phyloP scores from a whole-genome alignment of 106 monocot genomes.

The Dactylorhiza incarnata region DNA sequence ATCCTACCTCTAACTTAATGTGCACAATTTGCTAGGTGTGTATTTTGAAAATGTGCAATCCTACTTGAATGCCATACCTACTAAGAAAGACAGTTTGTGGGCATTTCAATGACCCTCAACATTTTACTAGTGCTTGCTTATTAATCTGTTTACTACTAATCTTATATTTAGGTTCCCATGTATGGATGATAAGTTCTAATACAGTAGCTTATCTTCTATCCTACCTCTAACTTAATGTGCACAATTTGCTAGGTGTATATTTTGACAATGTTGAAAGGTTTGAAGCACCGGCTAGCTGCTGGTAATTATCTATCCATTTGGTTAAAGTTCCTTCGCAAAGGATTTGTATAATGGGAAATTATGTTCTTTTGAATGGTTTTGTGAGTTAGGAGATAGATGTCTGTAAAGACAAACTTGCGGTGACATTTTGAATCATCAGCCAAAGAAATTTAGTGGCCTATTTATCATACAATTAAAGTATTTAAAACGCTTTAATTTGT shows the following conservation, averaged over 20 bases:
- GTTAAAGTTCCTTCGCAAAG: neutral
- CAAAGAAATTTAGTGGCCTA: neutral
- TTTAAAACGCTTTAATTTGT: neutral
- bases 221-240: conserved; percentile 8
- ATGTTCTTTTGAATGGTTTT: neutral
- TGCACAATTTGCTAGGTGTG: conserved; percentile 54
- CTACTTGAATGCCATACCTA: neutral
- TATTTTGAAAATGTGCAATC: conserved; percentile 28
- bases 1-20: conserved; percentile 2
- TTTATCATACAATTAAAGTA: neutral
- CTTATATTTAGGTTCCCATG: too few species aligned
- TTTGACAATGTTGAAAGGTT: conserved; percentile 70
- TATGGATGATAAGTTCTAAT: neutral
- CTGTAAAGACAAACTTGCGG: neutral
- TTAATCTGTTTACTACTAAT: too few species aligned
- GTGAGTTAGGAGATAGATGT: neutral
- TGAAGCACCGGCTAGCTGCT: conserved; percentile 93
- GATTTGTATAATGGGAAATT: neutral
- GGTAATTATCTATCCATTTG: conserved; percentile 35
- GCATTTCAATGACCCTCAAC: neutral
- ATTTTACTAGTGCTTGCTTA: neutral
- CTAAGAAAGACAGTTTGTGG: neutral
- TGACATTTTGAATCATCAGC: neutral
- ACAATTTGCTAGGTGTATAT: conserved; percentile 58
- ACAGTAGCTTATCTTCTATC: neutral